These are phyloP conservation scores for Umbelopsis sp. DNA, from an alignment of 371 early-diverging fungal species.

Conservation along the genomic window DNA sequence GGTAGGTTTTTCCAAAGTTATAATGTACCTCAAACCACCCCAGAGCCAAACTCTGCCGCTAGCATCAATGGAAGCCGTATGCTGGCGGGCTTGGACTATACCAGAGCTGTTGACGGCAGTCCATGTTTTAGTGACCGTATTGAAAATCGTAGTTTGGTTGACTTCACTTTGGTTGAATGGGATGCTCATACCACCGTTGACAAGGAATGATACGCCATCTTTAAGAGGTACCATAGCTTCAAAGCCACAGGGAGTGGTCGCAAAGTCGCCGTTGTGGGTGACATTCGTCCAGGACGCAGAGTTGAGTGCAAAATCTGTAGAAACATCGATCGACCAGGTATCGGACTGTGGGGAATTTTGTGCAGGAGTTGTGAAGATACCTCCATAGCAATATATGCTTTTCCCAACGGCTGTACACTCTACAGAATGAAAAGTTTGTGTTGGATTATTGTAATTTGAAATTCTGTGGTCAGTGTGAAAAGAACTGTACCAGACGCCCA, in stretches of 20 bases:
- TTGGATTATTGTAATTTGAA: too few species aligned
- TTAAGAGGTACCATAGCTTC: conserved; percentile 24
- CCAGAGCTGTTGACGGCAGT: conserved; percentile 18
- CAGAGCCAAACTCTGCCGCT: conserved; percentile 25
- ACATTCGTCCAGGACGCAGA: conserved; percentile 21
- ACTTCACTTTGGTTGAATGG: conserved; percentile 22
- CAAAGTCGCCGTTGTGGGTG: conserved; percentile 8
- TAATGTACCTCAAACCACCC: conserved; percentile 29
- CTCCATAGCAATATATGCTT: conserved; percentile 27
- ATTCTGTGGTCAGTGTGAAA: too few species aligned
- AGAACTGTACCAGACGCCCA: not conserved
- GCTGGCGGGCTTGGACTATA: conserved; percentile 25
- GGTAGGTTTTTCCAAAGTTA: not conserved
- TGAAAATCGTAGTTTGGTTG: conserved; percentile 23
- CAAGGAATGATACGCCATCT: conserved; percentile 21
- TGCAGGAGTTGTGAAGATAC: conserved; percentile 19
- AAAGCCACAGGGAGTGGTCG: conserved; percentile 23
- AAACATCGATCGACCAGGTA: conserved; percentile 24
- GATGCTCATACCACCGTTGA: conserved; percentile 27
- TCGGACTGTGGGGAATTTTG: conserved; percentile 22
- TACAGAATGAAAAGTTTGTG: not conserved
- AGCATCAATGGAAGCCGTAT: conserved; percentile 21
- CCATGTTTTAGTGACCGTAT: conserved; percentile 22
- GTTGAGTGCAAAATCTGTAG: conserved; percentile 19
- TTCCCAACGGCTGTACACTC: conserved; percentile 21